These are phyloP conservation scores for Xylariaceae sp. DNA, from an alignment of 2,329 filamentous ascomycete species.

Conservation along the genomic window DNA sequence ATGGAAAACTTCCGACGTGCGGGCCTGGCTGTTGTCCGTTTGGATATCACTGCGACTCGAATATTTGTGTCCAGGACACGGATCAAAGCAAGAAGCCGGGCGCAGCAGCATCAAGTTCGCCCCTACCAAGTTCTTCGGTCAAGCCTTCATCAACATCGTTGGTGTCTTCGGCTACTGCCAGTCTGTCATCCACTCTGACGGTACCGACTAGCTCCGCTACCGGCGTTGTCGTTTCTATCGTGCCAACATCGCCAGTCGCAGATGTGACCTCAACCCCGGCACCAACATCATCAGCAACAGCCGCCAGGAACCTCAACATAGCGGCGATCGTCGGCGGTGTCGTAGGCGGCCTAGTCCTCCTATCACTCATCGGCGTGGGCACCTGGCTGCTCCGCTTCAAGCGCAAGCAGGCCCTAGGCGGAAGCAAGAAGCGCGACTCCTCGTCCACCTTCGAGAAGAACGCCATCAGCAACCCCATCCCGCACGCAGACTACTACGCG, in stretches of 20 bases:
- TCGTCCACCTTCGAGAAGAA: slow-evolving; percentile 28
- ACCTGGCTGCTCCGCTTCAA: slow-evolving; percentile 20
- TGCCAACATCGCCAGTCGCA: slow-evolving; percentile 4
- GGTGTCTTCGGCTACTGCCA: not conserved
- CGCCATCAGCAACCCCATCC: slow-evolving; percentile 29
- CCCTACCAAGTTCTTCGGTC: slow-evolving; percentile 8
- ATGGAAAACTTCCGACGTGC: slow-evolving; percentile 52
- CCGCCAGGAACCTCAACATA: slow-evolving; percentile 21
- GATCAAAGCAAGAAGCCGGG: slow-evolving; percentile 42
- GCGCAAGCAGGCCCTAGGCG: slow-evolving; percentile 17
- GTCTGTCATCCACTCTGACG: not conserved
- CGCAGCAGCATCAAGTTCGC: slow-evolving; percentile 6
- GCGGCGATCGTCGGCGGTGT: slow-evolving; percentile 32
- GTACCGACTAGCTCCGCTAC: not conserved
- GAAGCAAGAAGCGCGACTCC: slow-evolving; percentile 12
- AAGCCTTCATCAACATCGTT: not conserved
- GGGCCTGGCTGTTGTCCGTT: slow-evolving; percentile 64
- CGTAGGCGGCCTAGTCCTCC: slow-evolving; percentile 24
- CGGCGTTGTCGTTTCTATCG: not conserved
- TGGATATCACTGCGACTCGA: slow-evolving; percentile 58
- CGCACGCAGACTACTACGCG: slow-evolving; percentile 25
- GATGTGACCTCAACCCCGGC: slow-evolving; percentile 10
- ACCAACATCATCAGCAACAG: slow-evolving; percentile 13
- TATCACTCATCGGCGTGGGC: slow-evolving; percentile 17
- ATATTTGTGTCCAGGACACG: slow-evolving; percentile 45